Evolutionary conservation across 139 green algal species (phyloP), one percentile per base, ranked within the genome.

Genomic region (Yamagishiella unicocca): DNA sequence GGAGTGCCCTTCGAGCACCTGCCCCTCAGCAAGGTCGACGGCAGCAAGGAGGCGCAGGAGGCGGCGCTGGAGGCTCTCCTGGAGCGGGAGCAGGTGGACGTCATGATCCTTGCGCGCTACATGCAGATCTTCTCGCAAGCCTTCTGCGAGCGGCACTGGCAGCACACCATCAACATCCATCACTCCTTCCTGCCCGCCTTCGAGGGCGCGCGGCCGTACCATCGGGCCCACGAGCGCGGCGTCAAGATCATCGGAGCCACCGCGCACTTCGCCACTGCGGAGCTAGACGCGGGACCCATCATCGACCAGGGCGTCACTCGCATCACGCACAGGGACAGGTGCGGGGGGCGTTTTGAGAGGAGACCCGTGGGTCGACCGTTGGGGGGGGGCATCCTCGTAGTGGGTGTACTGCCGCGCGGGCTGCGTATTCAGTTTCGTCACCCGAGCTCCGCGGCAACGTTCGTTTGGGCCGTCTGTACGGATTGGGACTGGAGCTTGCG

Each of bases 111-210:
- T 25, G 85, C 85, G 4, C 62, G 85, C 29, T 89, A 89, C 76
- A 89, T 88, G 93, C 95, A 98, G 88, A 94, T 98, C 37, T 95
- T 98, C 72, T 89, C 74, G 9, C 27, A 85, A 25, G 93, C 93
- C 9, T 97, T 97, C 55, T 96, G 93, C 87, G 50, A 81, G 31
- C 54, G 73, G 33, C 90, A 97, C 85, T 94, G 90, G 88, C 35
- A 58, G 7, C 93, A 95, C 88, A 96, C 92, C 83, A 97, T 98
- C 89, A 98, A 98, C 94, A 97, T 98, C 84, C 96, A 98, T 89
- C 96, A 98, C 91, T 91, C 61, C 45, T 98, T 97, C 91, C 82
- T 98, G 88, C 96, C 96, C 0, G 93, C 94, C 0, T 98, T 98
- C 89, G 91, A 97, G 85, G 95, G 95, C 25, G 95, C 86, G 1